Percentiles rank a stretch among this genome's conserved stretches.
Conservation (phyloP, 2,329 filamentous ascomycete genomes). For the Calonectria pteridis region DNA sequence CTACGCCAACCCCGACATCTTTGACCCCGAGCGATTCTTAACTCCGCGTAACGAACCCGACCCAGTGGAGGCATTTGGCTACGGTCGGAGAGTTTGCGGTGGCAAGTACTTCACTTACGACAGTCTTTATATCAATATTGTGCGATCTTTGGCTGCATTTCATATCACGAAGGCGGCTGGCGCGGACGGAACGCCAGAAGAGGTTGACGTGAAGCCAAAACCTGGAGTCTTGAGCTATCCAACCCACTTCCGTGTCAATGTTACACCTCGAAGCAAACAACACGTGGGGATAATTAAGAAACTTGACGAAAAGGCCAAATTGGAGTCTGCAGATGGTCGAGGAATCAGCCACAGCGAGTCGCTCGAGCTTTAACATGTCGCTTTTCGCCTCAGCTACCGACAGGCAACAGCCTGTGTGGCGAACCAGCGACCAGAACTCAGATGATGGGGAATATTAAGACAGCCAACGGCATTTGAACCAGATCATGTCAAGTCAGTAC, state of each 20-base stretch:
- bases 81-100: not conserved
- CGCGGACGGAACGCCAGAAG: not conserved
- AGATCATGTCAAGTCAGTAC: no score
- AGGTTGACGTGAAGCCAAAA: not conserved
- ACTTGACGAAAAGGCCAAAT: not conserved
- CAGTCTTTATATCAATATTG: not conserved
- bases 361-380: not conserved
- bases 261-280: not conserved
- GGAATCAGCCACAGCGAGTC: not conserved
- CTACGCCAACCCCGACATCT: conserved; percentile 7
- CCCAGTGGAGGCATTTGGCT: not conserved
- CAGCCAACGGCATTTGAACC: no score
- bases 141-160: not conserved
- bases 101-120: not conserved
- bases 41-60: not conserved
- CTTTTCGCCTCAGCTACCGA: no score
- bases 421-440: no score
- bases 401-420: no score
- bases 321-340: not conserved
- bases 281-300: not conserved
- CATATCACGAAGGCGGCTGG: not conserved
- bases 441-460: no score
- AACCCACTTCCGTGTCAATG: not conserved
- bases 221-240: not conserved
- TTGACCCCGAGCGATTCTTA: conserved; percentile 28